These are phyloP conservation scores for Candida montana DNA, from an alignment of 805 yeast genomes.

Conservation along the genomic window DNA sequence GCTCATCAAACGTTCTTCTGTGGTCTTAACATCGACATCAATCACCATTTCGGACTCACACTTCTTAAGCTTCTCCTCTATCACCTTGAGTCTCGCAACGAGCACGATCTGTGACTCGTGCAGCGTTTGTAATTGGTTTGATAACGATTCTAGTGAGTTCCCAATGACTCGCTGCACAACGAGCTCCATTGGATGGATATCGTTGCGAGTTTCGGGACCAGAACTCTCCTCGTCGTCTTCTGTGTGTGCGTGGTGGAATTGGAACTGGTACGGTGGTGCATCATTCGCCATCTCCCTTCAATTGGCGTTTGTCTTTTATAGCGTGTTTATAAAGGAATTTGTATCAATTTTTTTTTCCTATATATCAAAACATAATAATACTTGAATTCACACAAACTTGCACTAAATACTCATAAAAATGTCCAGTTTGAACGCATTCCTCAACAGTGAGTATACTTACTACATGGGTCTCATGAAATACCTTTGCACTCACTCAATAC, in stretches of 20 bases:
- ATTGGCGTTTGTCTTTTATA: neutral
- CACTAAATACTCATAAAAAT: no score
- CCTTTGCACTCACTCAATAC: neutral
- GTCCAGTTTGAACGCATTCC: slow-evolving; percentile 20
- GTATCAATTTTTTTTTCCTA: neutral
- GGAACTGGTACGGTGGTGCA: slow-evolving; percentile 11
- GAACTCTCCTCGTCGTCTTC: neutral
- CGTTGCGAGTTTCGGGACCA: slow-evolving; percentile 11
- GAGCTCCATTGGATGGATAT: slow-evolving; percentile 55
- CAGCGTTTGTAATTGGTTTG: slow-evolving; percentile 44
- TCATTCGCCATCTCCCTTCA: neutral
- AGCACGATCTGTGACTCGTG: slow-evolving; percentile 54
- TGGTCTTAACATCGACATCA: slow-evolving; percentile 13
- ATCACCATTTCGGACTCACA: slow-evolving; percentile 24
- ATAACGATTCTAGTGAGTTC: slow-evolving; percentile 46
- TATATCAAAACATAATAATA: no score
- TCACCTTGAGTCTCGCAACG: slow-evolving; percentile 40
- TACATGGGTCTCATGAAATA: neutral
- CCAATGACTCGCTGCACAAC: slow-evolving; percentile 53
- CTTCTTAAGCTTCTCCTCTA: slow-evolving; percentile 30
- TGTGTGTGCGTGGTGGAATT: slow-evolving; percentile 9
- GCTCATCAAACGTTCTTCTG: slow-evolving; percentile 21
- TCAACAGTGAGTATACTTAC: slow-evolving; percentile 18
- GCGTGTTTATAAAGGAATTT: neutral
- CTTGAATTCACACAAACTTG: no score